Evolutionary conservation across 495 filamentous ascomycete species (phyloP).

Genomic region (Neurospora sp.): DNA sequence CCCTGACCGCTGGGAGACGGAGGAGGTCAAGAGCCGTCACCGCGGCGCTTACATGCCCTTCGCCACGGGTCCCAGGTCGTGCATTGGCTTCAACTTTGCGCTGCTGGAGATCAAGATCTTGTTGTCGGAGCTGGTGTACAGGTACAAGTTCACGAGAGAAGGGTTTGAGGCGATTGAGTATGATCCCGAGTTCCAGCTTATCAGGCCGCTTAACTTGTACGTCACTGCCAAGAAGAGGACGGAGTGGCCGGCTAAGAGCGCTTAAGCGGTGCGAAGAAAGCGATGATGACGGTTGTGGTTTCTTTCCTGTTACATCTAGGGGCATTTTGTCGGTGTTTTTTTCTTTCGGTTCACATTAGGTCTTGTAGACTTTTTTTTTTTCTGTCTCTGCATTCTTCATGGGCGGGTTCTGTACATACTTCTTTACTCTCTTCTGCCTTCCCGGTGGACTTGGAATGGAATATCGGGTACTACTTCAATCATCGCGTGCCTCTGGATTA

Average conservation of each 20-base stretch:
- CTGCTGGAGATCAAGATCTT: conserved; percentile 44
- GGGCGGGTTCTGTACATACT: background rate
- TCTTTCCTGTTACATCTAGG: background rate
- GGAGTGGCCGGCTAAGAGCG: conserved; percentile 29
- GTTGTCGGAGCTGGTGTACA: conserved; percentile 40
- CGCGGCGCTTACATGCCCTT: conserved; percentile 43
- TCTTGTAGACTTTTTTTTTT: background rate
- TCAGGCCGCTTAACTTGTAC: conserved; percentile 47
- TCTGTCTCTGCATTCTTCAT: background rate
- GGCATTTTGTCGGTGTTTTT: background rate
- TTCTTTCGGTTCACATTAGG: background rate
- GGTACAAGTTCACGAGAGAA: conserved; percentile 39
- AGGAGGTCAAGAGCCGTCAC: conserved; percentile 34
- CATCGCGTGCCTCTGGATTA: background rate
- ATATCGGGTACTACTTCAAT: background rate
- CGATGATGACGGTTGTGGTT: background rate
- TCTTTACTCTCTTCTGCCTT: background rate
- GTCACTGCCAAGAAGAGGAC: conserved; percentile 35
- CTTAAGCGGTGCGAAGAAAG: no score
- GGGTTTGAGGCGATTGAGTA: conserved; percentile 36
- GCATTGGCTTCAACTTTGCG: conserved; percentile 52
- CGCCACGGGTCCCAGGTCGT: conserved; percentile 37
- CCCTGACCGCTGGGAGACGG: conserved; percentile 45
- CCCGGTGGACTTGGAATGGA: background rate
- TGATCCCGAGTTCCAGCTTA: conserved; percentile 46